Conservation (phyloP, 257 asterid species). For the Oldenlandia corymbosa region DNA sequence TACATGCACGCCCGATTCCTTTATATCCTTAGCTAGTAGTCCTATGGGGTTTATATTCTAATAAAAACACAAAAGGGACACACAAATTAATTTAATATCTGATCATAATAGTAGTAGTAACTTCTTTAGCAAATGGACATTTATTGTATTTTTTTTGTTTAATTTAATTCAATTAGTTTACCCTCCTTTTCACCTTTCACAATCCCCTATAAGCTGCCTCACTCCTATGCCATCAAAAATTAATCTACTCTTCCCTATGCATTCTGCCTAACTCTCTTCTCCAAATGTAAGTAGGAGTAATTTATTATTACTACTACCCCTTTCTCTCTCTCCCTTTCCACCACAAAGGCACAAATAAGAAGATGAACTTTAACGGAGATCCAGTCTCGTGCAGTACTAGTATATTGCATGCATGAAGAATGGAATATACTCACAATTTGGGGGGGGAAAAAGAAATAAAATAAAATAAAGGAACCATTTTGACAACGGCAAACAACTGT, state of each 20-base stretch:
- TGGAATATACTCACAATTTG: too few relatives aligned
- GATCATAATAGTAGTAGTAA: too few relatives aligned
- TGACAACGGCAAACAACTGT: too few relatives aligned
- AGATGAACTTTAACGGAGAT: too few relatives aligned
- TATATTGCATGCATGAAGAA: too few relatives aligned
- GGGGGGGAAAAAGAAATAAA: too few relatives aligned
- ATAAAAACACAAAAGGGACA: background rate
- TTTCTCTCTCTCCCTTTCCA: background rate
- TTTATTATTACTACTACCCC: too few relatives aligned
- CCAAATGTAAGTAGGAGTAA: background rate
- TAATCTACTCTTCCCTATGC: constrained; percentile 43
- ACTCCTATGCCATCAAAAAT: constrained; percentile 31
- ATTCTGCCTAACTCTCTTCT: constrained; percentile 17
- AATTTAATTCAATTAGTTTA: constrained; percentile 22
- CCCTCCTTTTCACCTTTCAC: constrained; percentile 48
- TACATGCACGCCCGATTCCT: constrained; percentile 29
- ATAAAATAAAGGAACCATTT: too few relatives aligned
- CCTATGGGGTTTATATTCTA: constrained; percentile 3
- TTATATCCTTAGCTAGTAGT: constrained; percentile 16
- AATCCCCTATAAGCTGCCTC: constrained; percentile 53
- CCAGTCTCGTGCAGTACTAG: too few relatives aligned
- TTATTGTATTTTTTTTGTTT: constrained; percentile 29
- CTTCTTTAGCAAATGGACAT: constrained; percentile 23
- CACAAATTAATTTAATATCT: background rate
- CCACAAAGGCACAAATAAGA: too few relatives aligned